Evolutionary conservation across 192 early-diverging fungal genomes (phyloP).

Genomic region (Entomortierella lignicola): DNA sequence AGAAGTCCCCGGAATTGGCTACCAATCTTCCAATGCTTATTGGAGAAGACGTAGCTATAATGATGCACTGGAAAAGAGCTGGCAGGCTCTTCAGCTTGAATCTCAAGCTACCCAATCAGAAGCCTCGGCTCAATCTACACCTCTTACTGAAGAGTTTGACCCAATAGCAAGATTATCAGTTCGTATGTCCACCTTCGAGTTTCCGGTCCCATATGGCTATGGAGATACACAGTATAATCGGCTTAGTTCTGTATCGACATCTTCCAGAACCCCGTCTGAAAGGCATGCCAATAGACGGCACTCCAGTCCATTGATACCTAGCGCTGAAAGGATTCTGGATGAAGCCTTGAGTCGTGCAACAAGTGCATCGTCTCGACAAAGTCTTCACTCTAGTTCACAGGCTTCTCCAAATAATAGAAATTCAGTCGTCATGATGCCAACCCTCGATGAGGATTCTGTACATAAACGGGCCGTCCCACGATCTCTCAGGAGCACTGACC

Average conservation of each 20-base stretch:
- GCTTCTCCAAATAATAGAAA: neutral
- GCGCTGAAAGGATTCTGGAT: conserved; percentile 6
- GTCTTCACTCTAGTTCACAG: neutral
- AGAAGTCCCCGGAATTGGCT: too few relatives aligned
- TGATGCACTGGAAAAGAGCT: conserved; percentile 28
- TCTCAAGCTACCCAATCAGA: conserved; percentile 5
- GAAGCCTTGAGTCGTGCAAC: conserved; percentile 13
- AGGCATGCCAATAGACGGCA: conserved; percentile 8
- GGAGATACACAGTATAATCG: conserved; percentile 10
- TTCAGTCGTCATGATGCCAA: conserved; percentile 29
- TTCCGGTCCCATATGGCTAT: conserved; percentile 20
- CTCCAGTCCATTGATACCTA: conserved; percentile 37
- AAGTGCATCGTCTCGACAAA: conserved; percentile 29
- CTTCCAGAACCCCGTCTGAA: neutral
- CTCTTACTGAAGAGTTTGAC: conserved; percentile 15
- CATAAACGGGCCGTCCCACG: neutral
- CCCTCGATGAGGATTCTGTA: conserved; percentile 7
- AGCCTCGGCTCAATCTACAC: conserved; percentile 11
- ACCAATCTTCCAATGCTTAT: conserved; percentile 6
- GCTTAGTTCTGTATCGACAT: neutral
- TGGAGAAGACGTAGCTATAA: conserved; percentile 44
- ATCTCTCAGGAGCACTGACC: neutral
- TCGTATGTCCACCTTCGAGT: conserved; percentile 29
- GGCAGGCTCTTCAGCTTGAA: conserved; percentile 17
- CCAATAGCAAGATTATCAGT: conserved; percentile 1